Base-by-base conservation (phyloP, 2,329 filamentous ascomycete species). In the Diaporthe sp. region DNA sequence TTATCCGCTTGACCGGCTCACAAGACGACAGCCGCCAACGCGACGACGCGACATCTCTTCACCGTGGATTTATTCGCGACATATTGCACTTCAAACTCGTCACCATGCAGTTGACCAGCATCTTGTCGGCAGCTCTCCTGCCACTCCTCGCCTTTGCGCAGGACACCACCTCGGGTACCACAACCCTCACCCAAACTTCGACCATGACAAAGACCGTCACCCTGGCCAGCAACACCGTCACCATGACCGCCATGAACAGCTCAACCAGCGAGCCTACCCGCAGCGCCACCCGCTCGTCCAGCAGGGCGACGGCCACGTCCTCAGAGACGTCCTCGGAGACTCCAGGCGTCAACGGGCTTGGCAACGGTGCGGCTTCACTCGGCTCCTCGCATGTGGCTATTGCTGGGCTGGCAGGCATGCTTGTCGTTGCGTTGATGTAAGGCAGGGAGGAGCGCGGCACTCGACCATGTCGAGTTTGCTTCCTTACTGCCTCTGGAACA, bases 361-460 rank as follows among this genome's bases (percentile, higher is more conserved):
- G 71, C 58, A 75, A 66, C 58, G 71, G 73, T 75, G 88, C 82
- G n/a, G 79, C 82, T 32, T 83, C 83, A 30, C 81, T 90, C 55
- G 83, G 85, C 56, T 85, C 84, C 22, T 82, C 83, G 68, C 84
- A 85, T 59, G 79, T 89, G 17, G 86, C 85, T 44, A 78, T 88
- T 51, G 87, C 85, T n/a, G 88, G 86, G 69, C 78, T 89, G 59
- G 85, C 85, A 56, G 88, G 87, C 70, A 85, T 89, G 77, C 79
- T 88, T n/a, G 84, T 84, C 61, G 85, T 85, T 22, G 87, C 84
- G n/a, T 76, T 91, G 73, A 81, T 91, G 80, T 91, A 89, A 85
- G 73, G 59, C 66, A 35, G 53, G 63, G 63, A 27, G 15, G 22
- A 59, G 37, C 8, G 32, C 32, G 17, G 63, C 10, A 27, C 47